Conservation (phyloP, 352 stramenopile species). For the Aphanomyces astaci region DNA sequence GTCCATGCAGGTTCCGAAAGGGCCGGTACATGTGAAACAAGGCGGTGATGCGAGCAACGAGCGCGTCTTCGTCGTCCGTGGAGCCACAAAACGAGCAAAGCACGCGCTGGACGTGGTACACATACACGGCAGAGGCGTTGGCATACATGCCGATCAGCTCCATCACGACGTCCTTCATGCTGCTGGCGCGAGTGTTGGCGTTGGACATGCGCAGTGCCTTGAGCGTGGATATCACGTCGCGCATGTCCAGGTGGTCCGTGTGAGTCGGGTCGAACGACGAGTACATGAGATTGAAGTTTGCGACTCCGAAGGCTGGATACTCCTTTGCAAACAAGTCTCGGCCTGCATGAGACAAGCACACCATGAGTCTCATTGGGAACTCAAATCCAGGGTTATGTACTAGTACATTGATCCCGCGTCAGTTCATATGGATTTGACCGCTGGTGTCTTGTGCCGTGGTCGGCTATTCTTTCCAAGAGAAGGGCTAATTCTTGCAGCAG, state of each 20-base stretch:
- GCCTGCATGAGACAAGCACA: no score
- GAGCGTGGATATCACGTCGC: background rate
- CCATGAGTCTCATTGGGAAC: no score
- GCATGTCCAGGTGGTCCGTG: constrained; percentile 2
- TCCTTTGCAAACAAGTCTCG: constrained; percentile 5
- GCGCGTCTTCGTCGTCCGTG: background rate
- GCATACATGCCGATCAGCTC: constrained; percentile 2
- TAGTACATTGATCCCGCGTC: constrained; percentile 13
- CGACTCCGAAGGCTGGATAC: background rate
- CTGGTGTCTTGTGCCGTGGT: background rate
- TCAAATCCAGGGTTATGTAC: no score
- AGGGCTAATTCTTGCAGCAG: constrained; percentile 4
- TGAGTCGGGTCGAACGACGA: constrained; percentile 14
- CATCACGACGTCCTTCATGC: constrained; percentile 9
- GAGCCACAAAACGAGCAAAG: background rate
- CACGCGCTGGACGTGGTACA: background rate
- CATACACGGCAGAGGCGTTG: background rate
- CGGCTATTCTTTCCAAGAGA: background rate
- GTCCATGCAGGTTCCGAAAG: background rate
- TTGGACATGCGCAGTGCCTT: constrained; percentile 3
- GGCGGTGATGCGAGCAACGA: background rate
- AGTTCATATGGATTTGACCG: background rate
- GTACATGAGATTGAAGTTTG: constrained; percentile 12
- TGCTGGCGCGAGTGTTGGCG: background rate
- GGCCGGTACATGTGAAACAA: background rate